Conservation (phyloP, 1,139 yeast species). For the Geotrichum fermentans region DNA sequence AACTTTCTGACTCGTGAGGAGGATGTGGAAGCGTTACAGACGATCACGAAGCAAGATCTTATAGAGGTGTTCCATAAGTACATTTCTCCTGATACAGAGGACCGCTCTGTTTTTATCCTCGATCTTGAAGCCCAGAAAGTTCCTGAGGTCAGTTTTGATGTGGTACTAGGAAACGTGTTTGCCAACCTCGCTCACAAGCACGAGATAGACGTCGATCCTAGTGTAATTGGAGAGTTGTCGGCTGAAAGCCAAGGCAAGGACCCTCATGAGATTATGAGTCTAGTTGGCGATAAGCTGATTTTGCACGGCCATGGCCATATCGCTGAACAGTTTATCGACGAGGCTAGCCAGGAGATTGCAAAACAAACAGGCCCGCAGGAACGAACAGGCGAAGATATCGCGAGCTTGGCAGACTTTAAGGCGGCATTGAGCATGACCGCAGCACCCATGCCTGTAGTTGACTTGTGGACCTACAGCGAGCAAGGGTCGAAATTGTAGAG, state of each 20-base stretch:
- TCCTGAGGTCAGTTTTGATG: slow-evolving; percentile 26
- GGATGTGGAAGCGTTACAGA: slow-evolving; percentile 54
- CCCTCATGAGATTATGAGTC: slow-evolving; percentile 17
- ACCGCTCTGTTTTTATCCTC: slow-evolving; percentile 48
- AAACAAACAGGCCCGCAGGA: slow-evolving; percentile 23
- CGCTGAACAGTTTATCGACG: slow-evolving; percentile 21
- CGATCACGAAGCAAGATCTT: slow-evolving; percentile 54
- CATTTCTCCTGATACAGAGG: slow-evolving; percentile 44
- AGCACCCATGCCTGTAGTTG: slow-evolving; percentile 36
- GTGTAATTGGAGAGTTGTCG: slow-evolving; percentile 26
- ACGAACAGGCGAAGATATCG: slow-evolving; percentile 23
- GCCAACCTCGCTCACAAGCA: slow-evolving; percentile 64
- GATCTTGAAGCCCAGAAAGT: slow-evolving; percentile 60
- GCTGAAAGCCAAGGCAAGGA: slow-evolving; percentile 21
- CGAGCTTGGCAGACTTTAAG: slow-evolving; percentile 33
- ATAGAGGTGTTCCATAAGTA: slow-evolving; percentile 49
- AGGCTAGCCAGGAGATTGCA: slow-evolving; percentile 20
- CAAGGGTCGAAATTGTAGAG: slow-evolving; percentile 32
- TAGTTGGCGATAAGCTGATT: slow-evolving; percentile 16
- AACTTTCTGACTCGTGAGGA: slow-evolving; percentile 56
- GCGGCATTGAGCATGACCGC: slow-evolving; percentile 31
- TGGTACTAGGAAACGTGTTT: slow-evolving; percentile 25
- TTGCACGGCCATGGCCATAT: slow-evolving; percentile 21
- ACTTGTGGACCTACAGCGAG: slow-evolving; percentile 31
- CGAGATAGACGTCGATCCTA: slow-evolving; percentile 45